These are phyloP conservation scores for Populus hybrid DNA, from an alignment of 441 rosid genomes.

Conservation along the genomic window DNA sequence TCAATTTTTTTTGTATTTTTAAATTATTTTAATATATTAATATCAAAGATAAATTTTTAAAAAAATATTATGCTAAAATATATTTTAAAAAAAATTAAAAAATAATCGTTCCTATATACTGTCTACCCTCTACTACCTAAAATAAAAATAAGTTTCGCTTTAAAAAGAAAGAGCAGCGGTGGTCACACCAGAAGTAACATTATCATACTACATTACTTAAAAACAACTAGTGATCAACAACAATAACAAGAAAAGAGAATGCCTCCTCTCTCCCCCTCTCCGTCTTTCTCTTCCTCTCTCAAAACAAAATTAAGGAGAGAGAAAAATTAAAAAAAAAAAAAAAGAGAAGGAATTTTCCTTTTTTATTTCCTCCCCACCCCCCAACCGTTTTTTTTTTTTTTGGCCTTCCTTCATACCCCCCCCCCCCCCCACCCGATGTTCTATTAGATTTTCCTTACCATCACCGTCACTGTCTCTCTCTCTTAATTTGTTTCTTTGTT, in stretches of 20 bases:
- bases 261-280: background rate
- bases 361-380: conserved; percentile 2
- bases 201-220: too few species aligned
- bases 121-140: too few species aligned
- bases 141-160: background rate
- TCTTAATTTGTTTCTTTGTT: background rate
- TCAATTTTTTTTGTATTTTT: too few species aligned
- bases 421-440: background rate
- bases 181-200: too few species aligned
- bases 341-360: background rate
- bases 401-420: background rate
- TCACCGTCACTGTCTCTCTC: background rate
- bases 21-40: too few species aligned
- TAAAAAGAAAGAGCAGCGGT: too few species aligned
- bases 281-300: background rate
- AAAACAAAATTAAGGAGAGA: conserved; percentile 15
- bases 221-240: conserved; percentile 8
- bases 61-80: too few species aligned
- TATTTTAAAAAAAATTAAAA: too few species aligned
- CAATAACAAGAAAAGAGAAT: background rate
- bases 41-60: too few species aligned
- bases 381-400: background rate
- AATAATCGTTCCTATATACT: too few species aligned
- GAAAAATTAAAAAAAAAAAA: background rate
- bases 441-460: conserved; percentile 10